Conservation (phyloP, 2,329 filamentous ascomycete genomes). For the Exophiala bonariae region DNA sequence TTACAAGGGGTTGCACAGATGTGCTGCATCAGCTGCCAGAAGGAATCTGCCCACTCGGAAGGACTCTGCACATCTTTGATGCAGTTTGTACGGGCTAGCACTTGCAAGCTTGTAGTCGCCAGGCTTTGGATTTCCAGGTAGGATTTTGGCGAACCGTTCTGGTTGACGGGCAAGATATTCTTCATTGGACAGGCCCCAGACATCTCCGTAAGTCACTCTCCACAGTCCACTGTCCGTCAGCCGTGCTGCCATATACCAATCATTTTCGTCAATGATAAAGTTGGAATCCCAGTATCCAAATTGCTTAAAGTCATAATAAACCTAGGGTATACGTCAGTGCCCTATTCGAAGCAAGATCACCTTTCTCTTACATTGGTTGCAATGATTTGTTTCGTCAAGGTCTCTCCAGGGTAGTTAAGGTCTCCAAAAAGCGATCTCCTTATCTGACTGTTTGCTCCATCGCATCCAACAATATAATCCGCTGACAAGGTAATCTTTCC, state of each 20-base stretch:
- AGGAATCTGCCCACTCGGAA: slow-evolving; percentile 59
- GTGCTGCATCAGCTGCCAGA: slow-evolving; percentile 62
- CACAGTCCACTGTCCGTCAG: slow-evolving; percentile 62
- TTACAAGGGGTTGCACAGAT: slow-evolving; percentile 50
- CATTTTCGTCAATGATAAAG: slow-evolving; percentile 61
- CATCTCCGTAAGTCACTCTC: slow-evolving; percentile 65
- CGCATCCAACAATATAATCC: slow-evolving; percentile 45
- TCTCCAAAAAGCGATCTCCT: slow-evolving; percentile 33
- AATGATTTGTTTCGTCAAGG: slow-evolving; percentile 24
- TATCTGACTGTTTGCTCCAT: slow-evolving; percentile 43
- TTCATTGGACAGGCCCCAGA: slow-evolving; percentile 52
- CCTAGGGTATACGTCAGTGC: slow-evolving; percentile 3
- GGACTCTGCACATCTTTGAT: slow-evolving; percentile 59
- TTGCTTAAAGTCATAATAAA: slow-evolving; percentile 23
- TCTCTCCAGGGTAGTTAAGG: slow-evolving; percentile 23
- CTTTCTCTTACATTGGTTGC: slow-evolving; percentile 23
- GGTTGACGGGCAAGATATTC: slow-evolving; percentile 56
- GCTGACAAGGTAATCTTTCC: slow-evolving; percentile 18
- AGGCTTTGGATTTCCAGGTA: slow-evolving; percentile 61
- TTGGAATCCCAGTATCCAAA: slow-evolving; percentile 25
- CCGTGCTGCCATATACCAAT: slow-evolving; percentile 64
- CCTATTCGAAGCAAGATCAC: not conserved
- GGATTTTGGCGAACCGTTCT: slow-evolving; percentile 56
- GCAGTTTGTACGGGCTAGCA: slow-evolving; percentile 62
- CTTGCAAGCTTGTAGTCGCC: slow-evolving; percentile 58